phyloP scores from a whole-genome alignment of 495 filamentous ascomycete genomes.

The Neurospora sp. region DNA sequence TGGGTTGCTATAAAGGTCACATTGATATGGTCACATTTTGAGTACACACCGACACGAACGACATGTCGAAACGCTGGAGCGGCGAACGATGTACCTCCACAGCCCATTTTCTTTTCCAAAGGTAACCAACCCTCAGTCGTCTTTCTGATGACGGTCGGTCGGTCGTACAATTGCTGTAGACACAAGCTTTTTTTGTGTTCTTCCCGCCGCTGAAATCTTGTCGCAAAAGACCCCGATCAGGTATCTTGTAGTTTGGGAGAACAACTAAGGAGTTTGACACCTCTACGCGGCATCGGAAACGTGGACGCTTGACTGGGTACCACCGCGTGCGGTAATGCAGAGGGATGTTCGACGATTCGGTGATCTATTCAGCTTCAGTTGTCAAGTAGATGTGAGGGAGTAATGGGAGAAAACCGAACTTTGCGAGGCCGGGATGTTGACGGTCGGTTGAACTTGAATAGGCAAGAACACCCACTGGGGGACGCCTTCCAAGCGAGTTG shows the following conservation, averaged over 20 bases:
- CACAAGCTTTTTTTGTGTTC: no score
- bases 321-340: background rate
- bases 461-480: background rate
- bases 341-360: background rate
- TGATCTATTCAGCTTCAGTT: background rate
- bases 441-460: background rate
- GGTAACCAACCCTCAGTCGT: background rate
- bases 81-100: background rate
- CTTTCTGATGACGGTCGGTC: background rate
- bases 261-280: no score
- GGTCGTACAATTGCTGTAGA: no score
- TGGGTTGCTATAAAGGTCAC: background rate
- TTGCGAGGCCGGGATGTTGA: background rate
- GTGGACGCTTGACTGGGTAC: background rate
- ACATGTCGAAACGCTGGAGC: background rate
- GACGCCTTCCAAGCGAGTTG: background rate
- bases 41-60: background rate
- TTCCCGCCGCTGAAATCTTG: background rate
- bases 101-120: background rate
- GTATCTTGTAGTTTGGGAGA: no score
- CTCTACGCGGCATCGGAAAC: no score
- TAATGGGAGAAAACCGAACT: background rate
- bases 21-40: background rate
- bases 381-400: background rate
- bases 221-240: background rate